Base-by-base conservation (phyloP, 2,329 filamentous ascomycete species). In the Epichloe gansuensis region DNA sequence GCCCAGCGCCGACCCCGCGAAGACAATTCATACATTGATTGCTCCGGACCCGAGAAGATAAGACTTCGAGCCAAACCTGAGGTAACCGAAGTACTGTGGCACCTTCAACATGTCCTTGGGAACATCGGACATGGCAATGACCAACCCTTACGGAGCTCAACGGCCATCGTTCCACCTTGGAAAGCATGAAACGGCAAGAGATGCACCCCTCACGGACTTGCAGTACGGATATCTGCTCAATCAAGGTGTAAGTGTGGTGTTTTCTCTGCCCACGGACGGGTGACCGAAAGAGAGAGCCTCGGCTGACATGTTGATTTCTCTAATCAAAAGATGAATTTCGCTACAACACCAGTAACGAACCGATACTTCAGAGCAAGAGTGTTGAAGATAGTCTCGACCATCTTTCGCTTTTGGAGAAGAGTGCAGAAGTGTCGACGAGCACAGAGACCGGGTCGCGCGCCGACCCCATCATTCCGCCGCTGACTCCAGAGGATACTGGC, bases 401-500 rank as follows among this genome's bases (percentile, higher is more conserved):
- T 62, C 67, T 79, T 11, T 63, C 72, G 4, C 63, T 71, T 13
- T 62, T 79, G 21, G 69, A 76, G 46, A 65, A 71, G 42, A 63
- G 64, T 38, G 67, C 63, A 52, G 67, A 68, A 55, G 63, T 61
- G 7, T 60, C 62, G 7, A 72, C 63, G 41, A 74, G 70, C 56
- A 70, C 63, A 28, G 61, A 66, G 9, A 76, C 73, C 39, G 73
- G 69, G 41, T 72, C 71, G 25, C 69, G 74, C 50, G 75, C 76
- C 44, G 76, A 76, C 56, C 82, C 79, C 15, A 78, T 80, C 49
- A 74, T 82, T 34, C 77, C 77, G 11, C 83, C 90, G 43, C 72
- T 98, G 58, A 87, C 84, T 1, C 85, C 89, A 11, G 79, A 86
- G 56, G 91, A 96, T 64, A 91, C 89, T 0, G 81, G 78, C 21